Evolutionary conservation across 2,329 filamentous ascomycete genomes (phyloP).

Genomic region (Stemphylium lycopersici): DNA sequence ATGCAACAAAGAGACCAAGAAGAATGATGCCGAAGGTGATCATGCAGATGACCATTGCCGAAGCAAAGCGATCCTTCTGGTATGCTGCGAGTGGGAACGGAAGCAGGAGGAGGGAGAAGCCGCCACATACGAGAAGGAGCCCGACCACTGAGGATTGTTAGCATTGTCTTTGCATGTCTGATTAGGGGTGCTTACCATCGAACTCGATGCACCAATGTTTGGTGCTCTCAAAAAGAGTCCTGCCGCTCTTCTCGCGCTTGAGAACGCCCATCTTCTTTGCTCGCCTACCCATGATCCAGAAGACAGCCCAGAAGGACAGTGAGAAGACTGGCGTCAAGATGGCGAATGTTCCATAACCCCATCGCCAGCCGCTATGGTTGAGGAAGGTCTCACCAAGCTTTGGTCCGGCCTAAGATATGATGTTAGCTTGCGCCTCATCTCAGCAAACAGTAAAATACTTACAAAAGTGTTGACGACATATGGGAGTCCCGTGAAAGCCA

Average conservation of each 20-base stretch:
- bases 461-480: slow-evolving; percentile 68
- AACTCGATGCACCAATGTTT: slow-evolving; percentile 65
- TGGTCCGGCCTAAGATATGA: slow-evolving; percentile 53
- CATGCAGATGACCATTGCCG: slow-evolving; percentile 47
- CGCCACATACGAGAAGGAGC: slow-evolving; percentile 64
- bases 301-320: slow-evolving; percentile 58
- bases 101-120: slow-evolving; percentile 69
- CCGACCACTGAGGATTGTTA: slow-evolving; percentile 54
- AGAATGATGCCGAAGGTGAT: slow-evolving; percentile 43
- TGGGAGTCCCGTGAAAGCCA: slow-evolving; percentile 66
- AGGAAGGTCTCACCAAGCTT: slow-evolving; percentile 53
- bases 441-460: neutral
- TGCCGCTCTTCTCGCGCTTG: slow-evolving; percentile 49
- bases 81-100: slow-evolving; percentile 63
- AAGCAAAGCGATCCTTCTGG: slow-evolving; percentile 36
- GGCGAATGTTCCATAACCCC: slow-evolving; percentile 68
- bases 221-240: slow-evolving; percentile 55
- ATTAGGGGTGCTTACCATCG: slow-evolving; percentile 50
- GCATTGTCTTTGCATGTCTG: neutral
- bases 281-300: slow-evolving; percentile 64
- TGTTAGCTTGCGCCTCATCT: neutral
- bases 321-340: slow-evolving; percentile 62
- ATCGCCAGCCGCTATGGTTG: slow-evolving; percentile 62
- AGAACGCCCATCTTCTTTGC: slow-evolving; percentile 62
- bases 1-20: slow-evolving; percentile 44